Percentiles rank a stretch among this genome's conserved stretches.
Conservation (phyloP, 148 eudicot species). For the Dysphania ambrosioides region DNA sequence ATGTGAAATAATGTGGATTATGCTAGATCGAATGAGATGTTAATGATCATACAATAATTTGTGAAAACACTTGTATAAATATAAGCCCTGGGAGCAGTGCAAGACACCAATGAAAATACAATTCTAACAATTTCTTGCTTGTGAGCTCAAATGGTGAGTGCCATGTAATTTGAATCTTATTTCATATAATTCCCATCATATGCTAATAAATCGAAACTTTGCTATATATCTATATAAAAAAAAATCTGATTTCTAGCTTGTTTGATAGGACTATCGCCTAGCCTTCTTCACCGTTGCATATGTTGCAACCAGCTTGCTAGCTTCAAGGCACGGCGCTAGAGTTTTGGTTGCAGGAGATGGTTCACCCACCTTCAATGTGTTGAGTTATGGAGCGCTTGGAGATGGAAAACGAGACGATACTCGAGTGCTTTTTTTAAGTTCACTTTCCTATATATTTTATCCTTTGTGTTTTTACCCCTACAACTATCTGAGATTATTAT, state of each 20-base stretch:
- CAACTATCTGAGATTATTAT: too few species aligned
- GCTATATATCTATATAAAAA: not conserved
- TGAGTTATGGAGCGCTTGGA: conserved; percentile 1
- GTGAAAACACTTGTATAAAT: not conserved
- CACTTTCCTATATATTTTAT: not conserved
- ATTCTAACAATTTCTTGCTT: not conserved
- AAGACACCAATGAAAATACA: not conserved
- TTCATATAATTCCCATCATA: not conserved
- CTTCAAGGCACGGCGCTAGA: not conserved
- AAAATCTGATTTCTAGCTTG: not conserved
- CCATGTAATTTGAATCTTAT: not conserved
- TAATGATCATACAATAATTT: not conserved
- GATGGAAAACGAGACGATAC: conserved; percentile 15
- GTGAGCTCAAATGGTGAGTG: not conserved
- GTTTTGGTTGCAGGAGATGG: not conserved
- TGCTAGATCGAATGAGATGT: not conserved
- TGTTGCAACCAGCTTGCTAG: conserved; percentile 1
- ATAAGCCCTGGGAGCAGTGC: not conserved
- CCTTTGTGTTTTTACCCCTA: not conserved
- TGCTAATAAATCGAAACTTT: not conserved
- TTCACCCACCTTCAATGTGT: not conserved
- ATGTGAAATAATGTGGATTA: not conserved
- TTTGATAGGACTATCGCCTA: not conserved
- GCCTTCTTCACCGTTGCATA: not conserved
- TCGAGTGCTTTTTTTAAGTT: not conserved